Base-by-base conservation (phyloP, 164 flowering plant species). In the Dillenia suffruticosa region DNA sequence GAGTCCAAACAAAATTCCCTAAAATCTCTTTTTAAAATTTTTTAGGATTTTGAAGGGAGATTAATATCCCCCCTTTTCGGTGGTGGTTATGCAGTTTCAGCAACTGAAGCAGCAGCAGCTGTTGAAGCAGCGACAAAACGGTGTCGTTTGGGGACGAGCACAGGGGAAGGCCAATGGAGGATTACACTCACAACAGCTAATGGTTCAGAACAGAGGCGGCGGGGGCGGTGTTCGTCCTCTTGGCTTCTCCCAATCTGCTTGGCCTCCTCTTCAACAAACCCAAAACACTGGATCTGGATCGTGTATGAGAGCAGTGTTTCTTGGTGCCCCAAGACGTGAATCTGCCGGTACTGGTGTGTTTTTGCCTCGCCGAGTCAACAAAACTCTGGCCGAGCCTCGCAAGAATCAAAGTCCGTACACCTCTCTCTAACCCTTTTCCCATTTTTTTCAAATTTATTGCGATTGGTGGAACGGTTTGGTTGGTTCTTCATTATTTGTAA, bases 301-400 rank as follows among this genome's bases (percentile, higher is more conserved):
- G 32, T 87, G 81, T 5, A 79, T 78, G 83, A 63, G 80, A 62
- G 88, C 85, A 0, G 76, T 82, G 16, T 86, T 80, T 55, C 85
- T 84, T 12, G 83, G 70, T 1, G 78, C 79, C 9, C 58, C 83
- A 2, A 66, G 71, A 58, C 69, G 77, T 65, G 68, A 73, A 51
- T 70, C 72, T 2, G 19, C 67, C 43, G 96, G 92, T 2, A 89
- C 90, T 9, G 96, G 96, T 5, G 92, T 89, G 7, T 89, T 89
- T 82, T 66, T 89, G 67, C 92, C 92, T 9, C 70, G 83, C 26
- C 65, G 75, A 49, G 52, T 43, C 3, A 68, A 75, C 13, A 71
- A 70, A 59, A 32, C 0, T 32, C 49, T 74, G 0, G 15, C 69
- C 0, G 86, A 78, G 10, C 59, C 71, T 12, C 77, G 80, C 22